Percentiles rank a stretch among this genome's conserved stretches.
These are phyloP conservation scores for Globisporangium lucens DNA, from an alignment of 352 stramenopile species.

Conservation along the genomic window DNA sequence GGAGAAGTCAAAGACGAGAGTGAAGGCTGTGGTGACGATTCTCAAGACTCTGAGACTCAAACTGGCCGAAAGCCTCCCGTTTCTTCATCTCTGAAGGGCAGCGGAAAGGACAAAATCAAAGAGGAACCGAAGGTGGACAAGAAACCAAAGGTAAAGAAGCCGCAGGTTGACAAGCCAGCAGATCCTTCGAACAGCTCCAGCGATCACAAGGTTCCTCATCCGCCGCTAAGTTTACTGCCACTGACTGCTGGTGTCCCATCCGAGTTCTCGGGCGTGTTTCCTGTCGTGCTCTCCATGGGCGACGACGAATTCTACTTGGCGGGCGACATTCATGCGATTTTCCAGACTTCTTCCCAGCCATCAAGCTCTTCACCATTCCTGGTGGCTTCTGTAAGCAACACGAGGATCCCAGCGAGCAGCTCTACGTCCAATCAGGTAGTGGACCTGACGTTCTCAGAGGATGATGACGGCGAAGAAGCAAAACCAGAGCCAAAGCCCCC, in stretches of 20 bases:
- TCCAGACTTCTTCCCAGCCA: slow-evolving; percentile 13
- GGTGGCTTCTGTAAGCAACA: neutral
- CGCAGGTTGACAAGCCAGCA: neutral
- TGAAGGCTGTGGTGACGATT: neutral
- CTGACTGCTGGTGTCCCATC: neutral
- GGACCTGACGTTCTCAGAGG: slow-evolving; percentile 33
- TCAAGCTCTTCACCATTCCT: neutral
- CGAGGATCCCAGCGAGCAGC: neutral
- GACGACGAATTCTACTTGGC: slow-evolving; percentile 44
- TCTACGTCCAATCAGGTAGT: slow-evolving; percentile 12
- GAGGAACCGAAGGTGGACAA: neutral
- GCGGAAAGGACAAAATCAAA: neutral
- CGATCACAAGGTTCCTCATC: neutral
- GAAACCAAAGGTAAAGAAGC: slow-evolving; percentile 25
- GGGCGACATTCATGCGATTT: slow-evolving; percentile 43
- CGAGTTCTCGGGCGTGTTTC: slow-evolving; percentile 6
- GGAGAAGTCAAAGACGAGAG: neutral
- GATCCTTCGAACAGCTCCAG: neutral
- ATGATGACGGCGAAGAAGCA: neutral
- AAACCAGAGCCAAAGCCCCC: neutral
- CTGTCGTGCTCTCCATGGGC: slow-evolving; percentile 32
- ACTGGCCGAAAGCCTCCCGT: neutral
- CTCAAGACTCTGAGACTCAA: neutral
- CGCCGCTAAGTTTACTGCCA: slow-evolving; percentile 3
- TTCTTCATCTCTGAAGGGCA: neutral